These are phyloP conservation scores for Panaeolus papilionaceus DNA, from an alignment of 768 basidiomycete genomes.

Conservation along the genomic window DNA sequence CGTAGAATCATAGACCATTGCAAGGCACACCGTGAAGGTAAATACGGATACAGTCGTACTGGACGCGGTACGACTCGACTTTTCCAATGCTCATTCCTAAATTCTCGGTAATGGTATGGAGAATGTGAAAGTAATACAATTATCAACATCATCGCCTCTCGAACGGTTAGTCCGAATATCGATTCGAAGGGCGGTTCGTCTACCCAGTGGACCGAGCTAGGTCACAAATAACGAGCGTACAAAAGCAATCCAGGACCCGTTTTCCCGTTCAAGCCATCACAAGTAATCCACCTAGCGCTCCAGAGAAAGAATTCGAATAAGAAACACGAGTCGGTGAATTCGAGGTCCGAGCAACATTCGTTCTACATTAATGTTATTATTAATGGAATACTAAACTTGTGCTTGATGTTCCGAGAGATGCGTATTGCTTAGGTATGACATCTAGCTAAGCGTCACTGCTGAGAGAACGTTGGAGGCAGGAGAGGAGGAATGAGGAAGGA, in stretches of 20 bases:
- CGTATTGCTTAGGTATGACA: background rate
- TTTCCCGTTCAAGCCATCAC: background rate
- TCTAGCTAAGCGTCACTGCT: background rate
- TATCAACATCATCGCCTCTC: background rate
- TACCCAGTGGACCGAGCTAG: background rate
- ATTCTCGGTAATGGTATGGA: background rate
- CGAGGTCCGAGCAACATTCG: background rate
- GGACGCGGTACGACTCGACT: background rate
- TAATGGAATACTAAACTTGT: background rate
- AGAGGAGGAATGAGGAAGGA: background rate
- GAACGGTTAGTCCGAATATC: background rate
- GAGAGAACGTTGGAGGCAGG: background rate
- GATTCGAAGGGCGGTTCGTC: background rate
- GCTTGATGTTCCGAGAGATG: too few species aligned
- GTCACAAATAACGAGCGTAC: background rate
- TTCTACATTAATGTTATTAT: background rate
- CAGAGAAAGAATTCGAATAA: background rate
- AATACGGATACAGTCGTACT: background rate
- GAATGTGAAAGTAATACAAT: background rate
- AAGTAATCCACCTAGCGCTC: background rate
- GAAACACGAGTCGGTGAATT: background rate
- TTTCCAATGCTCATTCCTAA: background rate
- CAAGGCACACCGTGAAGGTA: background rate
- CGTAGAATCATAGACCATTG: background rate
- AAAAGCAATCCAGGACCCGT: background rate